Base-by-base conservation (phyloP, 1,139 yeast species). In the Tardiomyces blankii region DNA sequence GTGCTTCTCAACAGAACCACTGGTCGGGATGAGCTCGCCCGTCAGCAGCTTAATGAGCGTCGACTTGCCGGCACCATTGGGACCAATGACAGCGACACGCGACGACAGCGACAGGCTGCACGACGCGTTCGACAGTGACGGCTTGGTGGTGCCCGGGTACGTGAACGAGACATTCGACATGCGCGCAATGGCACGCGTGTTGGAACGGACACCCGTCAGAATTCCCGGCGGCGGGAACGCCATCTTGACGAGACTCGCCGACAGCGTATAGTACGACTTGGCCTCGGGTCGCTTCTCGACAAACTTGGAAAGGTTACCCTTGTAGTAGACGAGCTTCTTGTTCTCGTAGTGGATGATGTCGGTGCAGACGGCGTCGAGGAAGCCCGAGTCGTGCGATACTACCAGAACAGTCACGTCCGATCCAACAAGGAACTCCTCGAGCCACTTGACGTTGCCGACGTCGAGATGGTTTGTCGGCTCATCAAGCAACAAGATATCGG, bases 391-490 rank as follows among this genome's bases (percentile, higher is more conserved):
- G 74, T 91, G 98, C 42, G 97, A 88, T 55, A 91, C 98, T 60
- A 91, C 89, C 64, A 91, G 74, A 13, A 96, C 86, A 44, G 98
- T 91, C 62, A 91, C 89, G 48, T 88, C 83, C 38, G 85, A 77
- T 16, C 59, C 51, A 42, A 80, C 72, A 61, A 91, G 74, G 63
- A 91, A 91, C 54, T 89, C 88, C 67, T 87, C 81, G 55, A 91
- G 73, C 98, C 98, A 91, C 62, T 83, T 80, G 48, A 91, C 98
- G 61, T 91, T 91, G 44, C 77, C 74, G 48, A 87, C 96, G 72
- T 91, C 98, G 77, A 91, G 80, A 71, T 91, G 98, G 73, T 91
- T 91, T 55, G 98, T 91, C 66, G 98, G 98, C 78, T 91, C 98
- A 68, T 91, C 98, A 63, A 91, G 75, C 58, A 91, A 72, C 57